phyloP scores from a whole-genome alignment of 1,284 basidiomycete species.

The Marasmius tenuissimus region DNA sequence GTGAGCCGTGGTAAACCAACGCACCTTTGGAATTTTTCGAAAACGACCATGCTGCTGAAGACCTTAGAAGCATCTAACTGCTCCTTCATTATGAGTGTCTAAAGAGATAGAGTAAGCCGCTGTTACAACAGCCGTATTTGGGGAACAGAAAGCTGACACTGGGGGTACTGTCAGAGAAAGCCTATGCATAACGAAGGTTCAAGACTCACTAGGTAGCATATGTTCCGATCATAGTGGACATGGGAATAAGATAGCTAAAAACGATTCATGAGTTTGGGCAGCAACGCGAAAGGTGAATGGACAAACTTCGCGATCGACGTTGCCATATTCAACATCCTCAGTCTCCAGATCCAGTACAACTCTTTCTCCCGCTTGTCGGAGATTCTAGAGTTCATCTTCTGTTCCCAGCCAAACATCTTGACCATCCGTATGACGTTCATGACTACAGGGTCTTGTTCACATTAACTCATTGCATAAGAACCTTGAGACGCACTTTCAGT shows the following conservation, averaged over 20 bases:
- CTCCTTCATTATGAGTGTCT: slow-evolving; percentile 37
- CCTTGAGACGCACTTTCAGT: slow-evolving; percentile 36
- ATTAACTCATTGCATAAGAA: neutral
- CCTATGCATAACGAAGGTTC: neutral
- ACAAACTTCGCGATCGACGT: slow-evolving; percentile 6
- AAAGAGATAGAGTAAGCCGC: slow-evolving; percentile 16
- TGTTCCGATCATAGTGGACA: slow-evolving; percentile 55
- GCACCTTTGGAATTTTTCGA: slow-evolving; percentile 18
- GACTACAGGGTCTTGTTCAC: slow-evolving; percentile 23
- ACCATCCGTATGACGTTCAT: slow-evolving; percentile 58
- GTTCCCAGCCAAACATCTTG: slow-evolving; percentile 76
- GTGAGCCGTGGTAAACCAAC: neutral
- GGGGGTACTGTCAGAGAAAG: neutral
- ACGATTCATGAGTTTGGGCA: neutral
- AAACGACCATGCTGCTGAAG: slow-evolving; percentile 23
- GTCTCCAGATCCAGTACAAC: slow-evolving; percentile 44
- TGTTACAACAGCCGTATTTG: slow-evolving; percentile 4
- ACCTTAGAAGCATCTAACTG: slow-evolving; percentile 17
- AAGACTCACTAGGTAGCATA: slow-evolving; percentile 20
- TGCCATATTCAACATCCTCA: slow-evolving; percentile 37
- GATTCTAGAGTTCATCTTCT: slow-evolving; percentile 50
- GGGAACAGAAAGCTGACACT: slow-evolving; percentile 5
- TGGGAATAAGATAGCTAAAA: slow-evolving; percentile 46
- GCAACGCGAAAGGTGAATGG: neutral
- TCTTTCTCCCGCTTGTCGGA: slow-evolving; percentile 56